Evolutionary conservation across 345 rosid genomes (phyloP).

Genomic region (Moringa oleifera): DNA sequence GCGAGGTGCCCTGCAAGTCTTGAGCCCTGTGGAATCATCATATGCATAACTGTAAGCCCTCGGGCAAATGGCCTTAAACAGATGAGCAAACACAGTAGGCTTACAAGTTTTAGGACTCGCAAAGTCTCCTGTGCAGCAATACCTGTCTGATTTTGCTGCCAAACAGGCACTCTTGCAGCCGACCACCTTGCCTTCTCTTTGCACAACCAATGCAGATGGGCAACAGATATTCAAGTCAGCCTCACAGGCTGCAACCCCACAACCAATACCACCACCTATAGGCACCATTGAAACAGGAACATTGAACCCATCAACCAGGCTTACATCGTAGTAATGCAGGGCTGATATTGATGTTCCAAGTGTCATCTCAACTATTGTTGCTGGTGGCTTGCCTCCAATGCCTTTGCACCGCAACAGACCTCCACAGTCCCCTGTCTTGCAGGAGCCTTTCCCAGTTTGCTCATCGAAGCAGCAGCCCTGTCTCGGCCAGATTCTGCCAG

Average conservation of each 20-base stretch:
- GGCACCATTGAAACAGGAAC: constrained; percentile 42
- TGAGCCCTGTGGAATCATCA: constrained; percentile 45
- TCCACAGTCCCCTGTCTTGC: constrained; percentile 45
- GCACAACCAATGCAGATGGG: constrained; percentile 31
- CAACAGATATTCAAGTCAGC: constrained; percentile 41
- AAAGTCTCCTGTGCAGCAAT: constrained; percentile 45
- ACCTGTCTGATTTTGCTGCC: constrained; percentile 38
- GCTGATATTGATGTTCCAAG: constrained; percentile 35
- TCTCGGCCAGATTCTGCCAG: constrained; percentile 51
- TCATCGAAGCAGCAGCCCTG: constrained; percentile 42
- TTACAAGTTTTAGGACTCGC: constrained; percentile 31
- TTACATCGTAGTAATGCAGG: constrained; percentile 49
- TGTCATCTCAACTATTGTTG: constrained; percentile 45
- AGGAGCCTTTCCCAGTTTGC: constrained; percentile 24
- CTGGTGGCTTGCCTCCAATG: constrained; percentile 39
- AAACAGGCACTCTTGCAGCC: constrained; percentile 51
- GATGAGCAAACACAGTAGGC: constrained; percentile 33
- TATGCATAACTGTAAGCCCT: constrained; percentile 39
- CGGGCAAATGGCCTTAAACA: constrained; percentile 50
- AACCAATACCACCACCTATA: constrained; percentile 28
- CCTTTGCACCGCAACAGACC: constrained; percentile 38
- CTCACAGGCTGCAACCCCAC: constrained; percentile 42
- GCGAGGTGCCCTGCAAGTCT: constrained; percentile 38
- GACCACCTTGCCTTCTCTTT: constrained; percentile 33
- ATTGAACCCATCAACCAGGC: constrained; percentile 51